These are phyloP conservation scores for Sporothrix pallida DNA, from an alignment of 2,329 filamentous ascomycete species.

Conservation along the genomic window DNA sequence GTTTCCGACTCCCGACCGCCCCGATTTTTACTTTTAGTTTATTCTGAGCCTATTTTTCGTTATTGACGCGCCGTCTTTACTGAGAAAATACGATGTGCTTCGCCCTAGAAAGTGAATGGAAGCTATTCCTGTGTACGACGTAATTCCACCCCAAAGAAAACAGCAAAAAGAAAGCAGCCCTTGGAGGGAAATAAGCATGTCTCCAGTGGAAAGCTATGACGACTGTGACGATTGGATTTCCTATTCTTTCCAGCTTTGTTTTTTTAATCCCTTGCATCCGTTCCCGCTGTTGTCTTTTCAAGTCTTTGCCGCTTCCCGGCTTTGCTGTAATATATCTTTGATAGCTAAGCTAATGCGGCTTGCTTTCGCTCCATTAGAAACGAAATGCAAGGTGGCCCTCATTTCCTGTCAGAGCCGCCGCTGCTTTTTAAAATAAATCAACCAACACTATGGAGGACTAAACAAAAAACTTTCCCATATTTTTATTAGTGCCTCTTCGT, in stretches of 20 bases:
- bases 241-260: neutral
- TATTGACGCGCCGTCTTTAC: neutral
- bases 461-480: neutral
- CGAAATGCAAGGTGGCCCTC: neutral
- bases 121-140: too few species aligned
- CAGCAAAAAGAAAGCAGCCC: conserved; percentile 4
- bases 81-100: neutral
- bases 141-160: neutral
- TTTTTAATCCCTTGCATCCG: neutral
- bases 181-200: neutral
- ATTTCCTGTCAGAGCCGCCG: neutral
- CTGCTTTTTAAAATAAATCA: neutral
- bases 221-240: neutral
- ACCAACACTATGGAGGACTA: neutral
- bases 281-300: neutral
- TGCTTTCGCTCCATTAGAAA: neutral
- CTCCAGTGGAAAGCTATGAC: too few species aligned
- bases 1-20: conserved; percentile 2
- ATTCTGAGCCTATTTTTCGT: too few species aligned
- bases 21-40: neutral
- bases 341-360: neutral
- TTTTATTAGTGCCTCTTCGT: neutral
- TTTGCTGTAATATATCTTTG: neutral
- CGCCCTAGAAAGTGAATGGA: conserved; percentile 17
- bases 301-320: neutral